A percentile compares a stretch with the other conserved stretches of the same genome.
These are phyloP conservation scores for Penicillium odoratum DNA, from an alignment of 495 filamentous ascomycete genomes.

Conservation along the genomic window DNA sequence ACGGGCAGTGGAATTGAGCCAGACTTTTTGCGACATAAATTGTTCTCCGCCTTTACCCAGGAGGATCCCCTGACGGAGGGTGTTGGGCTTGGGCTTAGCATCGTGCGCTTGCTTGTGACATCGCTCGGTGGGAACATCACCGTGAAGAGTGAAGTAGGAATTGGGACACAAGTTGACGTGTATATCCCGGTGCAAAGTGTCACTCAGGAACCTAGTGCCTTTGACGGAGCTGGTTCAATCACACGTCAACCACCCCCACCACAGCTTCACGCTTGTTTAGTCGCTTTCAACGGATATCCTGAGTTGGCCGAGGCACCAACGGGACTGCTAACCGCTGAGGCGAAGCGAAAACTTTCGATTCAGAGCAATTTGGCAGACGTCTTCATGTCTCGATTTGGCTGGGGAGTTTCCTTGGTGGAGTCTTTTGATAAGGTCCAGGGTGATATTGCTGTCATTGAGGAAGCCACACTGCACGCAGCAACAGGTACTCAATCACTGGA, in stretches of 20 bases:
- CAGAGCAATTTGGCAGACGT: constrained; percentile 34
- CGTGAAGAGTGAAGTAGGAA: constrained; percentile 54
- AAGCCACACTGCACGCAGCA: constrained; percentile 20
- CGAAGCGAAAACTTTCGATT: constrained; percentile 36
- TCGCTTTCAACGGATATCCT: constrained; percentile 33
- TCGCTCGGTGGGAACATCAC: constrained; percentile 60
- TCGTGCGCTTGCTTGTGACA: constrained; percentile 63
- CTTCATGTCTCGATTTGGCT: constrained; percentile 28
- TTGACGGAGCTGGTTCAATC: constrained; percentile 38
- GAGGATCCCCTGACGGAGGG: constrained; percentile 65
- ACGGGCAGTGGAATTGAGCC: constrained; percentile 67
- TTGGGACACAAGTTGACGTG: constrained; percentile 61
- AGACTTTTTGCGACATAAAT: constrained; percentile 62
- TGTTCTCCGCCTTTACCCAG: constrained; percentile 72
- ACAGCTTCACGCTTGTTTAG: constrained; percentile 25
- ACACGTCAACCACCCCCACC: neutral
- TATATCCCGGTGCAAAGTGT: constrained; percentile 45
- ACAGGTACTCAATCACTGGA: constrained; percentile 13
- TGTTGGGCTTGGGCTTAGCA: constrained; percentile 68
- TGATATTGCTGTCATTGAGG: constrained; percentile 35
- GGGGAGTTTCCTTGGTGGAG: constrained; percentile 34
- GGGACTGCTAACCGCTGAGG: constrained; percentile 28
- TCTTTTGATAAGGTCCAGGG: constrained; percentile 25
- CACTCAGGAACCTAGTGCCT: constrained; percentile 29
- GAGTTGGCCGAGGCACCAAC: constrained; percentile 28